Percentiles rank a stretch among this genome's conserved stretches.
phyloP scores from a whole-genome alignment of 2,329 filamentous ascomycete genomes.

The Alternaria ventricosa region DNA sequence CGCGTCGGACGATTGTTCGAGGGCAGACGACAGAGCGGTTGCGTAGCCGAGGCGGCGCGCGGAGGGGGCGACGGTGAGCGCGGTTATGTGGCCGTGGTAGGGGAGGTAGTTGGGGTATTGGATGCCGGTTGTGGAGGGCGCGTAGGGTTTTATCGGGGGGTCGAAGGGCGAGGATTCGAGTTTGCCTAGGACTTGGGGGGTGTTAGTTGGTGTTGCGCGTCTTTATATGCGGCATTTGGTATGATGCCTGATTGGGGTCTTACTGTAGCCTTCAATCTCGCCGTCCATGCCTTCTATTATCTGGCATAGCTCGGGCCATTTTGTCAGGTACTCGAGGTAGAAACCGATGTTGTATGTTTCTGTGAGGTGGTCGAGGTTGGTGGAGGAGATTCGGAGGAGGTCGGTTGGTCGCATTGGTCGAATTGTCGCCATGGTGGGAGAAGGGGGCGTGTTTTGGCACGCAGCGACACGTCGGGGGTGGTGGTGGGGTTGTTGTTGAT shows the following conservation, averaged over 20 bases:
- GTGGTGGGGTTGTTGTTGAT: conserved; percentile 1
- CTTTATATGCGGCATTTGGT: not conserved
- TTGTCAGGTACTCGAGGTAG: conserved; percentile 93
- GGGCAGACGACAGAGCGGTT: conserved; percentile 77
- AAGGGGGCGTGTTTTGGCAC: not conserved
- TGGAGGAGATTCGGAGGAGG: conserved; percentile 78
- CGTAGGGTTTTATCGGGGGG: conserved; percentile 73
- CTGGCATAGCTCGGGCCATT: conserved; percentile 94
- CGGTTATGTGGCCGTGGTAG: conserved; percentile 99
- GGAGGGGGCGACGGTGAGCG: conserved; percentile 86
- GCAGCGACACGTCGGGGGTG: not conserved
- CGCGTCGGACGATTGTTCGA: conserved; percentile 82
- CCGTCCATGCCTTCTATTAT: conserved; percentile 85
- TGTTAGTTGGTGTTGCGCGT: not conserved
- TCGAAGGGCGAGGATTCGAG: conserved; percentile 82
- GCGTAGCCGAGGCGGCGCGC: conserved; percentile 88
- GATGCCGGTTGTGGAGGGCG: conserved; percentile 56
- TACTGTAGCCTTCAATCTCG: conserved; percentile 95
- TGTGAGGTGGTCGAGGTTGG: conserved; percentile 92
- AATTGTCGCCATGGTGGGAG: conserved; percentile 74
- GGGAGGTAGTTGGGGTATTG: conserved; percentile 77
- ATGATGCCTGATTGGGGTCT: not conserved
- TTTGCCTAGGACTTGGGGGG: conserved; percentile 89
- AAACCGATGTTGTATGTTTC: conserved; percentile 97
- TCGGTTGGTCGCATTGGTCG: conserved; percentile 74